Conservation (phyloP, 768 basidiomycete genomes). For the Rhodotorula kratochvilovae region DNA sequence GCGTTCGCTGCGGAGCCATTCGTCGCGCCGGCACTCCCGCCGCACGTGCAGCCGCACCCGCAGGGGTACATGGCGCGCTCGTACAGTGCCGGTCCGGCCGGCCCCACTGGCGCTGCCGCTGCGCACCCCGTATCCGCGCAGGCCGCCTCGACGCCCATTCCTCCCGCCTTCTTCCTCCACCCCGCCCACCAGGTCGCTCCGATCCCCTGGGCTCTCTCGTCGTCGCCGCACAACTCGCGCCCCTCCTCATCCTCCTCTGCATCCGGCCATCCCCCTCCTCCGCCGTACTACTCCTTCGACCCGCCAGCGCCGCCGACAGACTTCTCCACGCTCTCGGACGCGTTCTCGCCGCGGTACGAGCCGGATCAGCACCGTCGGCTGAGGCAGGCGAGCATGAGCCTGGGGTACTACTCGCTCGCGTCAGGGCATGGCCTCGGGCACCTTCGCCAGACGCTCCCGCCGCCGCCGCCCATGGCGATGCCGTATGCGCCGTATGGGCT, state of each 20-base stretch:
- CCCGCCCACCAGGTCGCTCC: not conserved
- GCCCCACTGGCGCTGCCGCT: not conserved
- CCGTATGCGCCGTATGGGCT: not conserved
- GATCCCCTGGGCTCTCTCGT: not conserved
- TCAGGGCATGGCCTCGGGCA: constrained; percentile 19
- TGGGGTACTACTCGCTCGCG: constrained; percentile 32
- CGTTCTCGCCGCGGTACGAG: constrained; percentile 29
- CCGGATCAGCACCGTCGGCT: not conserved
- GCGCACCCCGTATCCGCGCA: not conserved
- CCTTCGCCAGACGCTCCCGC: constrained; percentile 14
- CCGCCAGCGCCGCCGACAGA: not conserved
- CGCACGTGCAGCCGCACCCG: no score
- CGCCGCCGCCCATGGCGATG: not conserved
- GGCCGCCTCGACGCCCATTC: not conserved
- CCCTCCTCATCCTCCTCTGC: constrained; percentile 15
- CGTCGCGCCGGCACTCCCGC: not conserved
- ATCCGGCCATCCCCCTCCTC: not conserved
- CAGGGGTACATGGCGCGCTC: not conserved
- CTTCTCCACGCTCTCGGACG: constrained; percentile 13
- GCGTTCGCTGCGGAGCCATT: not conserved
- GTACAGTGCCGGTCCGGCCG: not conserved
- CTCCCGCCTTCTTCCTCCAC: not conserved
- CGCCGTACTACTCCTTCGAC: not conserved
- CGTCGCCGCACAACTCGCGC: not conserved
- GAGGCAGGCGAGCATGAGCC: not conserved